Conservation (phyloP, 768 basidiomycete species). For the Pulveroboletus ravenelii region DNA sequence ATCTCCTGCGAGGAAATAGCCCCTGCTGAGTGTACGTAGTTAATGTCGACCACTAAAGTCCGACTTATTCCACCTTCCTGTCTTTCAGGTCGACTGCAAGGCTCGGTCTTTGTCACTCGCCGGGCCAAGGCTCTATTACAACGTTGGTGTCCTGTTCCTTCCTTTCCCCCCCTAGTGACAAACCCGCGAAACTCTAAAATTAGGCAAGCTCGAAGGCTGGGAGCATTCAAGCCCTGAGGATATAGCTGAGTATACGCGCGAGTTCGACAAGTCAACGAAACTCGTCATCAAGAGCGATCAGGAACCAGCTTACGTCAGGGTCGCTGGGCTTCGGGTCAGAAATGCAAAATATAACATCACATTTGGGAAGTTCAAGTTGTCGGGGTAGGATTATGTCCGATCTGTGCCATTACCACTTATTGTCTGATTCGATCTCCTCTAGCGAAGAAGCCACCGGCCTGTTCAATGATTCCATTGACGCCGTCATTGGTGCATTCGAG, state of each 20-base stretch:
- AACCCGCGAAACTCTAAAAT: background rate
- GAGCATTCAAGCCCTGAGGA: background rate
- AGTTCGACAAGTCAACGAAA: constrained; percentile 4
- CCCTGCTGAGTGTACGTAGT: constrained; percentile 23
- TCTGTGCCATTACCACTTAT: too few relatives aligned
- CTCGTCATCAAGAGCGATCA: constrained; percentile 3
- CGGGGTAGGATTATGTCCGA: constrained; percentile 7
- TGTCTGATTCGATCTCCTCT: background rate
- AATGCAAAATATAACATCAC: background rate
- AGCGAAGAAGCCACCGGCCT: constrained; percentile 9
- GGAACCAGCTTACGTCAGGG: constrained; percentile 5
- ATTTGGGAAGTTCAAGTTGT: constrained; percentile 8
- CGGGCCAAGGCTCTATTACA: constrained; percentile 34
- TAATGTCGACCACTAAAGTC: background rate
- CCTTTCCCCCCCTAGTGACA: background rate
- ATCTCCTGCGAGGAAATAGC: constrained; percentile 32
- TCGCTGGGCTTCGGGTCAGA: background rate
- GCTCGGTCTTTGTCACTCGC: constrained; percentile 44
- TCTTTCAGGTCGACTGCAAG: constrained; percentile 39
- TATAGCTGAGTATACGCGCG: background rate
- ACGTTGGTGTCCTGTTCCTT: constrained; percentile 21
- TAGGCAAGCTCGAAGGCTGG: constrained; percentile 3
- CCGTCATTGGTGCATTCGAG: constrained; percentile 11
- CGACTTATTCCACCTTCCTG: too few relatives aligned
- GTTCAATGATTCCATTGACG: constrained; percentile 6